Conservation (phyloP, 768 basidiomycete genomes). For the Mycena galopus region DNA sequence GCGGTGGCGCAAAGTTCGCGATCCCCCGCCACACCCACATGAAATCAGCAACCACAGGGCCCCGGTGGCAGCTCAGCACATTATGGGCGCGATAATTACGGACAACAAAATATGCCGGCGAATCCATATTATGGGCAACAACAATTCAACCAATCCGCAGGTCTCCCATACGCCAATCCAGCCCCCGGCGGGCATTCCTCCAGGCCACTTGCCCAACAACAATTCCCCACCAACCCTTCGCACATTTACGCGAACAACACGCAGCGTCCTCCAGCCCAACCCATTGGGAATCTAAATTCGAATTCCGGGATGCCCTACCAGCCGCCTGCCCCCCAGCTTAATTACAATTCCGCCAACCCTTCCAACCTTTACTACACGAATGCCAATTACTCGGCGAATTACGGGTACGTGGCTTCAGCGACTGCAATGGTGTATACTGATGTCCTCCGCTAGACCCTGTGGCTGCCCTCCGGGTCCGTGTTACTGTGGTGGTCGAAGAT, state of each 20-base stretch:
- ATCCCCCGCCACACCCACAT: not conserved
- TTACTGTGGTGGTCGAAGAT: not conserved
- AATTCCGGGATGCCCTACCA: not conserved
- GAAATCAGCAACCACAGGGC: not conserved
- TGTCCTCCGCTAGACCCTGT: not conserved
- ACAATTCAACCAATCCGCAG: not conserved
- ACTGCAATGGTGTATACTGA: not conserved
- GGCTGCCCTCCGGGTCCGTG: not conserved
- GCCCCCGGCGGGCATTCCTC: not conserved
- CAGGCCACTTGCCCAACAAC: not conserved
- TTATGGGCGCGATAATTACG: not conserved
- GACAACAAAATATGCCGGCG: not conserved
- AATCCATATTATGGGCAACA: not conserved
- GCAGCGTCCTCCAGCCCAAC: not conserved
- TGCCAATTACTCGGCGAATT: not conserved
- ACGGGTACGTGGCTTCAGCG: not conserved
- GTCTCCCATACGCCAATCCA: not conserved
- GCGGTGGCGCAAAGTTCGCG: not conserved
- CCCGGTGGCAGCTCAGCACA: not conserved
- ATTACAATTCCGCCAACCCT: not conserved
- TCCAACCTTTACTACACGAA: not conserved
- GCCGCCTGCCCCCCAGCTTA: not conserved
- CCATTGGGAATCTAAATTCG: not conserved
- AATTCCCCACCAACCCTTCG: not conserved
- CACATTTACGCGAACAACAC: not conserved